Evolutionary conservation across 2,329 filamentous ascomycete genomes (phyloP).

Genomic region (Phialophora tarda): DNA sequence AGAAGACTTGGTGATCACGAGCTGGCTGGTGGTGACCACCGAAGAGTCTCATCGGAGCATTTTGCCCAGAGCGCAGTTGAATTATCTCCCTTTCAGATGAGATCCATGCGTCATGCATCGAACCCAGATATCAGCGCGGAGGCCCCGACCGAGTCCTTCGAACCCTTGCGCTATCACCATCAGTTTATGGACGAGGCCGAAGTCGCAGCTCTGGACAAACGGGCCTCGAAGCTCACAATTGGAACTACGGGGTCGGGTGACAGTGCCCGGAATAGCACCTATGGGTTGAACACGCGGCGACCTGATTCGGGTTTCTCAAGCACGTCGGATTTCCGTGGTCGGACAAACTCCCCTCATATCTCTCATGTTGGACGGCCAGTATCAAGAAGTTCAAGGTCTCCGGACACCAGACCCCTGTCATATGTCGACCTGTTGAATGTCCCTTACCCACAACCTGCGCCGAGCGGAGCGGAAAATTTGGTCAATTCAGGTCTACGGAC

Average conservation of each 20-base stretch:
- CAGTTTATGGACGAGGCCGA: conserved; percentile 50
- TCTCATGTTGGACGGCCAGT: conserved; percentile 56
- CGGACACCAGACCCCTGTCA: conserved; percentile 63
- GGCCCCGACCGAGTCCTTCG: conserved; percentile 47
- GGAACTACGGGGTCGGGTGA: conserved; percentile 50
- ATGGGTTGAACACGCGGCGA: conserved; percentile 65
- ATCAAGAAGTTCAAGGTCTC: conserved; percentile 60
- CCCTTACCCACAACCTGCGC: conserved; percentile 81
- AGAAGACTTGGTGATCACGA: conserved; percentile 25
- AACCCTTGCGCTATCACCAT: conserved; percentile 60
- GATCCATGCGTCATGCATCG: conserved; percentile 40
- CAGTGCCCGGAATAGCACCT: conserved; percentile 56
- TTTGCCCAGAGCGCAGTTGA: conserved; percentile 22
- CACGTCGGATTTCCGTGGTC: conserved; percentile 72
- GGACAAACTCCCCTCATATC: conserved; percentile 60
- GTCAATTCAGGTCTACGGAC: conserved; percentile 82
- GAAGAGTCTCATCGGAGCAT: conserved; percentile 33
- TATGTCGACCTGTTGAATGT: conserved; percentile 68
- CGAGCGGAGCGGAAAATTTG: conserved; percentile 62
- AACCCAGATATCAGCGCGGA: conserved; percentile 31
- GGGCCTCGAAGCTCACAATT: conserved; percentile 41
- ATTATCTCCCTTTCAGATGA: conserved; percentile 31
- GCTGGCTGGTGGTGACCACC: conserved; percentile 21
- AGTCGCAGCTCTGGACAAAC: conserved; percentile 35
- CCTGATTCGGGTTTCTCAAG: conserved; percentile 79